Evolutionary conservation across 208 protist species (phyloP).

Genomic region (Trichomonas gallinae): DNA sequence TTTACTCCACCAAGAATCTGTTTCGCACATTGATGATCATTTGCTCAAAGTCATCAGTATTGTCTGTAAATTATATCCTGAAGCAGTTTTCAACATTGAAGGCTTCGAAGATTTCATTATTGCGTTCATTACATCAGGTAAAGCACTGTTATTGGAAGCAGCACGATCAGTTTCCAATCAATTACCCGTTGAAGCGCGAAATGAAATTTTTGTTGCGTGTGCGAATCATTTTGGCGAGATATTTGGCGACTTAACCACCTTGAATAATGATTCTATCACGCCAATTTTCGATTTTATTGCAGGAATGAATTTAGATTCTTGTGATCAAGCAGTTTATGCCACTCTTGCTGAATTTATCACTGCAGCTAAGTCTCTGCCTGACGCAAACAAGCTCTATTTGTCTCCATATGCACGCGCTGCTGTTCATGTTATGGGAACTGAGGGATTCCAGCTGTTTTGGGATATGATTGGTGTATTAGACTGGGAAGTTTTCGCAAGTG

Average conservation of each 20-base stretch:
- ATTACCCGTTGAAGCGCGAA: neutral
- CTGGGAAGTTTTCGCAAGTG: neutral
- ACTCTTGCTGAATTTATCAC: neutral
- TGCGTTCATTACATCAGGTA: neutral
- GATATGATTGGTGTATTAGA: neutral
- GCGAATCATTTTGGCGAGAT: neutral
- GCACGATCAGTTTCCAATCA: neutral
- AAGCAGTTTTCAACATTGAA: neutral
- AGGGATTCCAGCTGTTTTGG: neutral
- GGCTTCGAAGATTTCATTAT: neutral
- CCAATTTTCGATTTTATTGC: neutral
- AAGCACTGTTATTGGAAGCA: neutral
- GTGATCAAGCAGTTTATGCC: neutral
- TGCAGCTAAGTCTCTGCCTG: neutral
- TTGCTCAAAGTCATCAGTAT: neutral
- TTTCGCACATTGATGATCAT: neutral
- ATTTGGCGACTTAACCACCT: neutral
- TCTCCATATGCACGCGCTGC: neutral
- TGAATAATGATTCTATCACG: neutral
- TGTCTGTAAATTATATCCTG: neutral
- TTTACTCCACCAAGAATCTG: neutral
- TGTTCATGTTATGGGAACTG: neutral
- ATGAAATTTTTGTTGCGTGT: neutral
- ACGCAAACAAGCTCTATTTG: neutral
- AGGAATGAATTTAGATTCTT: neutral